These are phyloP conservation scores for Apocynum venetum DNA, from an alignment of 257 asterid species.

Conservation along the genomic window DNA sequence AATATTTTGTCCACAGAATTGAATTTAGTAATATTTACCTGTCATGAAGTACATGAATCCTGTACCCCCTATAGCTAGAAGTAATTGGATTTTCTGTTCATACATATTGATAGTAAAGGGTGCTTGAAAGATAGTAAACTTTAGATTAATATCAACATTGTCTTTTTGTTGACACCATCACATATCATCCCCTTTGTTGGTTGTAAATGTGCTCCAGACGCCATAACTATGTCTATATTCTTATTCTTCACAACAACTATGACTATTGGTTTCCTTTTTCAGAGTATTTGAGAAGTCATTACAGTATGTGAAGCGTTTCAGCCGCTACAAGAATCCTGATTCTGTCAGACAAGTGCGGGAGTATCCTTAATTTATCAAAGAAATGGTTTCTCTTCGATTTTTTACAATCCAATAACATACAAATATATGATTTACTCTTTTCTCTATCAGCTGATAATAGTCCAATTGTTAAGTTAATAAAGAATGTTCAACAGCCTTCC, in stretches of 20 bases:
- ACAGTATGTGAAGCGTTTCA: slow-evolving; percentile 97
- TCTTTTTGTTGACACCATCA: background rate
- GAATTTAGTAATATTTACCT: background rate
- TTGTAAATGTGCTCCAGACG: background rate
- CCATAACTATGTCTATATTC: background rate
- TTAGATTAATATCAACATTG: background rate
- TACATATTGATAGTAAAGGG: background rate
- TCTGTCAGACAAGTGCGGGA: slow-evolving; percentile 99
- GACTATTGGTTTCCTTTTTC: slow-evolving; percentile 1
- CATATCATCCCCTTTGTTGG: background rate
- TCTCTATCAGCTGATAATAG: background rate
- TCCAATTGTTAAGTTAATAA: background rate
- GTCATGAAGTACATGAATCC: background rate
- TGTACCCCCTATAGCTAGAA: background rate
- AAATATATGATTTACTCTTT: background rate
- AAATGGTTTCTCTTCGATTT: background rate
- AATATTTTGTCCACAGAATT: background rate
- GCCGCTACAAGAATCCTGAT: slow-evolving; percentile 95
- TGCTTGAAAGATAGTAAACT: background rate
- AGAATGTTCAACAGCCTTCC: background rate
- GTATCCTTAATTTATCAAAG: slow-evolving; percentile 50
- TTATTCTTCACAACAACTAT: background rate
- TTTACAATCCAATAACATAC: too few species aligned
- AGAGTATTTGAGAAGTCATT: slow-evolving; percentile 97
- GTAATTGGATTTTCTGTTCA: background rate